These are phyloP conservation scores for Arabidopsis suecica DNA, from an alignment of 345 rosid genomes.

Conservation along the genomic window DNA sequence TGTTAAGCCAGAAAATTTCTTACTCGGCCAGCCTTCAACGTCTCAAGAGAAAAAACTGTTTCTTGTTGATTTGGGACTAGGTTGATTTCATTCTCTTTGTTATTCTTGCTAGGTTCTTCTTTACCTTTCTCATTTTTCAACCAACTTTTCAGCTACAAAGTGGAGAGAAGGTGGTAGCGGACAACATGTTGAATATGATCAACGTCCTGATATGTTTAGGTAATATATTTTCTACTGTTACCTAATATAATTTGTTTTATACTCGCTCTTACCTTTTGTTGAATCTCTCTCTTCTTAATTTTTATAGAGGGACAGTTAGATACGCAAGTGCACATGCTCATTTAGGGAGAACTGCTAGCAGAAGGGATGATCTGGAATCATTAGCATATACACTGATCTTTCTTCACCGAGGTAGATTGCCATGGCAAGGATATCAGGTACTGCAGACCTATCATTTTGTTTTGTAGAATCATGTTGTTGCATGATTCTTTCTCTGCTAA, in stretches of 20 bases:
- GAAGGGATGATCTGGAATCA: slow-evolving; percentile 98
- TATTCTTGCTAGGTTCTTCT: slow-evolving; percentile 27
- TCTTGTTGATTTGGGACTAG: slow-evolving; percentile 96
- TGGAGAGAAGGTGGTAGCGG: slow-evolving; percentile 86
- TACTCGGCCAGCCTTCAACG: slow-evolving; percentile 93
- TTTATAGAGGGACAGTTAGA: slow-evolving; percentile 90
- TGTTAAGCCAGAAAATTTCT: slow-evolving; percentile 95
- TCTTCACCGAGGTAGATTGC: slow-evolving; percentile 92
- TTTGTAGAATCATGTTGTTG: slow-evolving; percentile 19
- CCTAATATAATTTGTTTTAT: neutral
- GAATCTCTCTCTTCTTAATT: slow-evolving; percentile 20
- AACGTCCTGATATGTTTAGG: slow-evolving; percentile 99
- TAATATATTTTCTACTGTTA: slow-evolving; percentile 33
- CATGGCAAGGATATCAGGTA: slow-evolving; percentile 99
- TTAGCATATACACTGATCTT: slow-evolving; percentile 96
- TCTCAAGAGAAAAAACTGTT: slow-evolving; percentile 84
- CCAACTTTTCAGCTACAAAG: slow-evolving; percentile 72
- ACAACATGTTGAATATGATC: slow-evolving; percentile 94
- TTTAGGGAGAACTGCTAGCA: slow-evolving; percentile 94
- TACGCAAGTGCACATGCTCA: slow-evolving; percentile 99
- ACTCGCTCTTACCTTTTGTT: slow-evolving; percentile 13
- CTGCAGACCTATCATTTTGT: slow-evolving; percentile 18
- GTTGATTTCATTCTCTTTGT: slow-evolving; percentile 41
- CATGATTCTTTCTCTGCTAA: slow-evolving; percentile 33
- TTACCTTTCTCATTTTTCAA: slow-evolving; percentile 21